These are phyloP conservation scores for Brassica napus DNA, from an alignment of 345 rosid genomes.

Conservation along the genomic window DNA sequence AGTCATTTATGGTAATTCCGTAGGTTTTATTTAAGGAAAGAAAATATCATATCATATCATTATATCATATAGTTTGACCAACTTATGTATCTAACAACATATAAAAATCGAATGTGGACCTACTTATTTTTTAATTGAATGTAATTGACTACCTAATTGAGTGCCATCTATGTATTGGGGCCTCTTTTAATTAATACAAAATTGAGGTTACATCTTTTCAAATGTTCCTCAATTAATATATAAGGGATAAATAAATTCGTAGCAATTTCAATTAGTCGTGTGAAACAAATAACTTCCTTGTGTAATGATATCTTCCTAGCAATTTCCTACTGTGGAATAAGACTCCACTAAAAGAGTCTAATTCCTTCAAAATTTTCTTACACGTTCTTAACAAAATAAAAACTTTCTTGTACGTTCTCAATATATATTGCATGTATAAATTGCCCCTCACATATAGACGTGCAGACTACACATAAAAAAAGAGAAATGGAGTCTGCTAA, in stretches of 20 bases:
- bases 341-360: not conserved
- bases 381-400: not conserved
- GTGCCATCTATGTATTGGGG: too few species aligned
- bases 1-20: too few species aligned
- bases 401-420: not conserved
- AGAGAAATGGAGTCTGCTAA: slow-evolving; percentile 29
- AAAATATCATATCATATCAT: too few species aligned
- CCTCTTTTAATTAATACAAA: too few species aligned
- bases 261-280: not conserved
- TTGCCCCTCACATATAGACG: not conserved
- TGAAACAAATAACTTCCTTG: not conserved
- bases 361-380: not conserved
- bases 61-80: too few species aligned
- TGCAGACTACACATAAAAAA: not conserved
- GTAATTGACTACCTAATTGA: too few species aligned
- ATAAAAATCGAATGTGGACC: too few species aligned
- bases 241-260: not conserved
- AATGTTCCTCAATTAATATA: too few species aligned
- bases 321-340: slow-evolving; percentile 15
- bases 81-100: too few species aligned
- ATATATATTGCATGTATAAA: not conserved
- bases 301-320: slow-evolving; percentile 11
- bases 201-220: too few species aligned
- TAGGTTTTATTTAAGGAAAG: too few species aligned
- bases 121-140: too few species aligned